Base-by-base conservation (phyloP, 495 filamentous ascomycete genomes). In the Peziza echinospora region DNA sequence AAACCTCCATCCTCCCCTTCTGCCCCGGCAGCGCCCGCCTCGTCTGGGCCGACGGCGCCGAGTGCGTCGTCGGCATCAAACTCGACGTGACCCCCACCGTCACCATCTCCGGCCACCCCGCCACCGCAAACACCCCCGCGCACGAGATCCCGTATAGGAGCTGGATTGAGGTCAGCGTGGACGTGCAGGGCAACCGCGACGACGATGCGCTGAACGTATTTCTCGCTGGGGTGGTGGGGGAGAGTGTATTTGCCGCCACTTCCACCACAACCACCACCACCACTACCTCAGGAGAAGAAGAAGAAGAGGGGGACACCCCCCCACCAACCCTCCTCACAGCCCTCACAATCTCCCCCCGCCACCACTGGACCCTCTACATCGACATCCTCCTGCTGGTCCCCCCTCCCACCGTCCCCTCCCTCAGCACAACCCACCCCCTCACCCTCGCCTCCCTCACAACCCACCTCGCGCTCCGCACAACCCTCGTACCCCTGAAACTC, bases 341-440 rank as follows among this genome's bases (percentile, higher is more conserved):
- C n/a, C 58, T 97, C 56, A 75, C 75, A 58, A 92, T 97, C 57
- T 93, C 92, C 60, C 60, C 70, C 50, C 68, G 84, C 39, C 96
- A 82, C 69, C 86, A 96, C 68, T 97, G 89, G 89, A 80, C 84
- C 64, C 58, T 97, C 21, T 96, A 87, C 62, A 75, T 96, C 54
- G 89, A 97, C 65, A 71, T 97, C 39, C 75, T 96, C 41, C 82
- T 97, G 57, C 93, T 85, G 17, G 83, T 82, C 42, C 86, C 86
- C 3, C 69, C 84, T 16, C 85, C 83, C 9, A 87, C 91, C 1
- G 75, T 96, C 5, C 76, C 96, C 26, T 89, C 82, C 24, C 71
- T 96, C 25, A 91, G 87, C 1, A 91, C 84, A 0, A 37, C 83
- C 24, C 93, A 93, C 57, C 89, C 89, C 0, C 75, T 93, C 11